These are phyloP conservation scores for Neurospora crassa DNA, from an alignment of 2,329 filamentous ascomycete genomes.

Conservation along the genomic window DNA sequence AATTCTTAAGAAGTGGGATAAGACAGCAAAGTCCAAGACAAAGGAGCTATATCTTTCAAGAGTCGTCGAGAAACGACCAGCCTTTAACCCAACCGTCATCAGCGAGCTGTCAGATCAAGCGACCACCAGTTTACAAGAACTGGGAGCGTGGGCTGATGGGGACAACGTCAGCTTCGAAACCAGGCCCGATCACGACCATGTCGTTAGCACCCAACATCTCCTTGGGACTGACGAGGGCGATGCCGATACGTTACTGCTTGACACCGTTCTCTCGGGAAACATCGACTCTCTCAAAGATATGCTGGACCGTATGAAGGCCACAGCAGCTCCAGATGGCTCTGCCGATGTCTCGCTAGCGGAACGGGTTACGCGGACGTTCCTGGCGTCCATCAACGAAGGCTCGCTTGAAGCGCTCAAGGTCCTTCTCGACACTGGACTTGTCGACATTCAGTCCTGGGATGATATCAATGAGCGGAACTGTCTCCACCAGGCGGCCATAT, in stretches of 20 bases:
- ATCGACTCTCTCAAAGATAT: slow-evolving; percentile 69
- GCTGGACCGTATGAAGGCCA: slow-evolving; percentile 58
- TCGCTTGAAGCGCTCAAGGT: slow-evolving; percentile 65
- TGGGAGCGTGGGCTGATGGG: slow-evolving; percentile 94
- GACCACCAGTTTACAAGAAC: slow-evolving; percentile 88
- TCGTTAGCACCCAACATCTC: slow-evolving; percentile 56
- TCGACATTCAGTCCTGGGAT: slow-evolving; percentile 89
- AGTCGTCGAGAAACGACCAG: slow-evolving; percentile 94
- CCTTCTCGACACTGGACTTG: slow-evolving; percentile 69
- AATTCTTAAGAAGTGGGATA: slow-evolving; percentile 99
- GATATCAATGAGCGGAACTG: slow-evolving; percentile 98
- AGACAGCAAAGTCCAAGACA: slow-evolving; percentile 97
- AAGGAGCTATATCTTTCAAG: slow-evolving; percentile 95
- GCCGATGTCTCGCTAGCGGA: slow-evolving; percentile 52
- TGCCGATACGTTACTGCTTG: slow-evolving; percentile 77
- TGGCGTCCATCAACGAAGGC: slow-evolving; percentile 81
- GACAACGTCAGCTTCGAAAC: slow-evolving; percentile 79
- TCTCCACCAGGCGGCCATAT: slow-evolving; percentile 92
- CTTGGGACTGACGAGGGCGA: slow-evolving; percentile 78
- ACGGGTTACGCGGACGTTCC: slow-evolving; percentile 79
- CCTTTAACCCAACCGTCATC: slow-evolving; percentile 95
- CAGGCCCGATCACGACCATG: slow-evolving; percentile 41
- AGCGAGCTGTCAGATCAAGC: slow-evolving; percentile 95
- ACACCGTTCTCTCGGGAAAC: slow-evolving; percentile 78
- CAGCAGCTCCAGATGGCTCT: slow-evolving; percentile 21